Evolutionary conservation across 1,139 yeast genomes (phyloP), one percentile per base, ranked within the genome.

Genomic region (Diutina pseudorugosa): DNA sequence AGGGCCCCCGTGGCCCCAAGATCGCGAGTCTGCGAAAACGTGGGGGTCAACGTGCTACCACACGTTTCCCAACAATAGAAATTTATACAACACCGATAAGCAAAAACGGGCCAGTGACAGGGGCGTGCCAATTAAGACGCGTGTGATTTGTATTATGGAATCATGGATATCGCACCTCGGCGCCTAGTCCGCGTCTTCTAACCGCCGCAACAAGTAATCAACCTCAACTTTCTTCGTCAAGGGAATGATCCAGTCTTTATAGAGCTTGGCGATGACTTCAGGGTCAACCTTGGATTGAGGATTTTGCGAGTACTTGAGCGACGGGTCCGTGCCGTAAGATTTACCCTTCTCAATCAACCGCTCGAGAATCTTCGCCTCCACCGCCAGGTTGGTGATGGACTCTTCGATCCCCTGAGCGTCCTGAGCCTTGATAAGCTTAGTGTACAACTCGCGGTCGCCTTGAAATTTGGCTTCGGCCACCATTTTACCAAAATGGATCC

Each of bases 401-500:
- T 70, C 79, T 61, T 84, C 89, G 53, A 93, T 85, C 0, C 94
- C 96, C 14, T 73, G 71, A 4, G 79, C 70, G 63, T 93, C 96
- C 55, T 72, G 76, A 0, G 75, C 79, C 57, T 71, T 65, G 59
- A 93, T 93, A 60, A 90, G 70, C 59, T 76, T 69, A 1, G 79
- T 80, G 69, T 83, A 90, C 52, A 66, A 66, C 52, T 79, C 87
- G 48, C 73, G 77, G 58, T 91, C 95, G 30, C 74, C 69, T 61
- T 76, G 84, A 65, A 81, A 93, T 68, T 93, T 93, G 47, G 96
- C 85, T 65, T 93, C 98, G 5, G 98, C 98, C 5, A 93, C 98
- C 71, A 93, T 93, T 67, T 86, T 88, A 52, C 98, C 98, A 68
- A 93, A 93, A 69, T 93, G 98, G 59, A 93, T 89, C 64, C 98